phyloP scores from a whole-genome alignment of 495 filamentous ascomycete genomes.

The Mycothermus thermophilus region DNA sequence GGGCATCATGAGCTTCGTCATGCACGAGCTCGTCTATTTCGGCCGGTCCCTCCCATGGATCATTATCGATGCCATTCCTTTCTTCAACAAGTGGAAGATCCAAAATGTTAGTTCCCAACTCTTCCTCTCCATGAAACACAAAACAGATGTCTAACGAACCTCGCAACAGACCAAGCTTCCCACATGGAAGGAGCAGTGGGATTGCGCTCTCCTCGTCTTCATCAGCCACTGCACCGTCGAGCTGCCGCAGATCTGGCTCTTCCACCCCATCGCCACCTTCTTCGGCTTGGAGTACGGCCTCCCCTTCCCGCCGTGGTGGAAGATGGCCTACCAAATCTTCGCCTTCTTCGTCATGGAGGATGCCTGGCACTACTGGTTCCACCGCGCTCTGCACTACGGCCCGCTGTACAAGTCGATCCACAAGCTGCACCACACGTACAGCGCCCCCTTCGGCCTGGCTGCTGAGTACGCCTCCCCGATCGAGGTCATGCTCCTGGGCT shows the following conservation, averaged over 20 bases:
- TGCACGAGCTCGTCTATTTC: conserved; percentile 93
- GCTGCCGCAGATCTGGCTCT: conserved; percentile 96
- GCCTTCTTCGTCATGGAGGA: conserved; percentile 95
- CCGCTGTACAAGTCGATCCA: conserved; percentile 88
- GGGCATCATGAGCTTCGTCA: conserved; percentile 88
- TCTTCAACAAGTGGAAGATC: conserved; percentile 86
- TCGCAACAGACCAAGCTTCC: conserved; percentile 65
- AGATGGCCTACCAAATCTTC: conserved; percentile 81
- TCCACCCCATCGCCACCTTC: conserved; percentile 94
- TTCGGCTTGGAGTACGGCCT: conserved; percentile 80
- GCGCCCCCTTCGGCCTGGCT: conserved; percentile 88
- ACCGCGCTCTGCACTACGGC: conserved; percentile 90
- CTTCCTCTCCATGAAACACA: too few species aligned
- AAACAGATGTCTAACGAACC: too few species aligned
- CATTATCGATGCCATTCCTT: conserved; percentile 74
- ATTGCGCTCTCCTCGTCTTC: conserved; percentile 82
- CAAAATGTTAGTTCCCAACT: conserved; percentile 73
- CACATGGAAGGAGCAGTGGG: conserved; percentile 80
- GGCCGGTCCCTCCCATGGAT: conserved; percentile 87
- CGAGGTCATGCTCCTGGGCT: conserved; percentile 93
- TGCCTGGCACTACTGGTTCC: conserved; percentile 96
- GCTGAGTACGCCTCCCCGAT: conserved; percentile 97
- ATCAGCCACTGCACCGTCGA: conserved; percentile 93
- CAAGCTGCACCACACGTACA: conserved; percentile 98
- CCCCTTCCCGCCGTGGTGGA: conserved; percentile 73